phyloP scores from a whole-genome alignment of 192 early-diverging fungal species.

The Glomus cerebriforme region DNA sequence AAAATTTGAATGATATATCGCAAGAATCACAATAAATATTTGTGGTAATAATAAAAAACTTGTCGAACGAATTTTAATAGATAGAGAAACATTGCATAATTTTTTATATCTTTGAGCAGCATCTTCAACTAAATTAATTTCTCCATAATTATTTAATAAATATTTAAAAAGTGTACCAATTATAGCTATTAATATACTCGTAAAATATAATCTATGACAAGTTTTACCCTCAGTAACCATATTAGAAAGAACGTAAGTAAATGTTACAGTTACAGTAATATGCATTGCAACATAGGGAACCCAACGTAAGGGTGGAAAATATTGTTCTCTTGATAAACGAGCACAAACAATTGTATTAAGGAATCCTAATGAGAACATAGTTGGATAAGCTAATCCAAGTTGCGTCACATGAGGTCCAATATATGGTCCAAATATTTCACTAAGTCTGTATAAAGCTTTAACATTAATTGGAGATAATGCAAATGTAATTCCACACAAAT shows the following conservation, averaged over 20 bases:
- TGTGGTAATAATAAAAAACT: constrained; percentile 35
- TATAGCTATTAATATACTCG: constrained; percentile 38
- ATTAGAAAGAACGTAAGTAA: constrained; percentile 47
- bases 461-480: constrained; percentile 53
- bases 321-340: constrained; percentile 37
- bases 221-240: constrained; percentile 36
- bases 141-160: constrained; percentile 43
- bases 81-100: background rate
- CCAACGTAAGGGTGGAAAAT: constrained; percentile 36
- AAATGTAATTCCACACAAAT: constrained; percentile 51
- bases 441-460: constrained; percentile 51
- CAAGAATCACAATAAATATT: constrained; percentile 37
- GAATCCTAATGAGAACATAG: constrained; percentile 51
- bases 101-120: constrained; percentile 32
- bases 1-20: constrained; percentile 42
- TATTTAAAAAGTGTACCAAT: constrained; percentile 42
- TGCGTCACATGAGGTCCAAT: constrained; percentile 63
- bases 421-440: constrained; percentile 56
- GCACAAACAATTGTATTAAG: constrained; percentile 45
- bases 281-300: constrained; percentile 41
- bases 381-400: constrained; percentile 52
- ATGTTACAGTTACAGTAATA: constrained; percentile 32
- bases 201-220: constrained; percentile 41
- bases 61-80: background rate
- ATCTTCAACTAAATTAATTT: constrained; percentile 45